Evolutionary conservation across 2,329 filamentous ascomycete species (phyloP).

Genomic region (Penicillium sclerotiorum): DNA sequence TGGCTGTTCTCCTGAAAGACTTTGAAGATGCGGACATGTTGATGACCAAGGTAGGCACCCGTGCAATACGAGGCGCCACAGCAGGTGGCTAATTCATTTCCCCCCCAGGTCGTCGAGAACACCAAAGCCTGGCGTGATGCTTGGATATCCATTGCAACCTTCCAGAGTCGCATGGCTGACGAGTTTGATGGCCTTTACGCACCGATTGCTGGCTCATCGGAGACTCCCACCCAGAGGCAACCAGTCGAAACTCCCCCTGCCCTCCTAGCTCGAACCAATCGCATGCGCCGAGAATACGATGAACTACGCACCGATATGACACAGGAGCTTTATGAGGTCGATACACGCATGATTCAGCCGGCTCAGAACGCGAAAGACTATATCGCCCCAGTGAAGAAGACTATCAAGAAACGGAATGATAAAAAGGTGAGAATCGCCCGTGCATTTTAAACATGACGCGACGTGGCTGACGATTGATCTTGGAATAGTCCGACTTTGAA

Average conservation of each 20-base stretch:
- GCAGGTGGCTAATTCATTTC: too few species aligned
- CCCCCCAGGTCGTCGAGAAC: conserved; percentile 69
- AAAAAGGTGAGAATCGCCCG: conserved; percentile 57
- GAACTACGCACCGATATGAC: conserved; percentile 72
- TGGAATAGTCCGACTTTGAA: conserved; percentile 70
- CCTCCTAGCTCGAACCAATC: conserved; percentile 66
- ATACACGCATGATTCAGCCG: conserved; percentile 69
- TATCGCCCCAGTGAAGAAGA: conserved; percentile 74
- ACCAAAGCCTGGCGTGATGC: conserved; percentile 76
- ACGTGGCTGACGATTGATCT: background rate
- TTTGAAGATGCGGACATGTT: conserved; percentile 79
- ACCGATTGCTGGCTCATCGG: conserved; percentile 69
- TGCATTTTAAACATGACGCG: background rate
- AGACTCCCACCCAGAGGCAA: conserved; percentile 58
- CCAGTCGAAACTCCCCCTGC: conserved; percentile 63
- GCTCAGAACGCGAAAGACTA: conserved; percentile 69
- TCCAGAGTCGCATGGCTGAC: conserved; percentile 67
- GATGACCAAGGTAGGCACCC: conserved; percentile 64
- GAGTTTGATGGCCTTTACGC: conserved; percentile 75
- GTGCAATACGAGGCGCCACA: conserved; percentile 14
- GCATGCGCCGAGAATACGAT: conserved; percentile 67
- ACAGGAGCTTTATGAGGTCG: conserved; percentile 71
- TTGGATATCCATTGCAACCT: conserved; percentile 71
- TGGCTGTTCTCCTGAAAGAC: conserved; percentile 73
- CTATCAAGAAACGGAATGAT: conserved; percentile 82